A percentile compares a stretch with the other conserved stretches of the same genome.
phyloP scores from a whole-genome alignment of 257 asterid genomes.

The Solanum raphanifolium region DNA sequence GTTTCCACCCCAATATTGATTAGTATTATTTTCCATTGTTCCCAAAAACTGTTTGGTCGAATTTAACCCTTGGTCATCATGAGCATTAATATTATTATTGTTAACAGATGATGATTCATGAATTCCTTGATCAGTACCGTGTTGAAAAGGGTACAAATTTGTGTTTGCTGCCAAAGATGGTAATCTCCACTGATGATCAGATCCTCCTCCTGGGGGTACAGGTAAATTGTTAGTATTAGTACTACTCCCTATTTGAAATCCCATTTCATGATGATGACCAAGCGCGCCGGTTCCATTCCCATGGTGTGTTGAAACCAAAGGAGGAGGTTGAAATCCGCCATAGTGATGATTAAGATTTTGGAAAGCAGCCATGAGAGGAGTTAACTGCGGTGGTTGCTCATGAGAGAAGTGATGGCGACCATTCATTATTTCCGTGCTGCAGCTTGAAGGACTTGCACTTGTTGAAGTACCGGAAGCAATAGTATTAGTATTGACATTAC shows the following conservation, averaged over 20 bases:
- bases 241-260: conserved; percentile 16
- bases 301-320: conserved; percentile 1
- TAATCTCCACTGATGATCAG: conserved; percentile 19
- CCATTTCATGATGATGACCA: conserved; percentile 11
- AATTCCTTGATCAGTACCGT: conserved; percentile 7
- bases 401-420: conserved; percentile 10
- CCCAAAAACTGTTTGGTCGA: conserved; percentile 24
- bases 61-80: conserved; percentile 8
- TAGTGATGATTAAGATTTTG: conserved; percentile 20
- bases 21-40: conserved; percentile 5
- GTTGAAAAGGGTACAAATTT: conserved; percentile 14
- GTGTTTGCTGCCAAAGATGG: conserved; percentile 8
- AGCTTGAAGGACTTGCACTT: conserved; percentile 14
- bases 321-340: conserved; percentile 18
- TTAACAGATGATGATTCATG: conserved; percentile 15
- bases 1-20: conserved; percentile 27
- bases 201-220: not conserved
- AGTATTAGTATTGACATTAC: not conserved
- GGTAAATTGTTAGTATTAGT: conserved; percentile 8
- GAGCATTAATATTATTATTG: not conserved
- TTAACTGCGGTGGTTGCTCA: conserved; percentile 3
- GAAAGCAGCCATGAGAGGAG: conserved; percentile 27
- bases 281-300: conserved; percentile 9
- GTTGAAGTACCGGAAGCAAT: not conserved
- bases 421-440: conserved; percentile 8